These are phyloP conservation scores for Mortierella sp. DNA, from an alignment of 371 early-diverging fungal genomes.

Conservation along the genomic window DNA sequence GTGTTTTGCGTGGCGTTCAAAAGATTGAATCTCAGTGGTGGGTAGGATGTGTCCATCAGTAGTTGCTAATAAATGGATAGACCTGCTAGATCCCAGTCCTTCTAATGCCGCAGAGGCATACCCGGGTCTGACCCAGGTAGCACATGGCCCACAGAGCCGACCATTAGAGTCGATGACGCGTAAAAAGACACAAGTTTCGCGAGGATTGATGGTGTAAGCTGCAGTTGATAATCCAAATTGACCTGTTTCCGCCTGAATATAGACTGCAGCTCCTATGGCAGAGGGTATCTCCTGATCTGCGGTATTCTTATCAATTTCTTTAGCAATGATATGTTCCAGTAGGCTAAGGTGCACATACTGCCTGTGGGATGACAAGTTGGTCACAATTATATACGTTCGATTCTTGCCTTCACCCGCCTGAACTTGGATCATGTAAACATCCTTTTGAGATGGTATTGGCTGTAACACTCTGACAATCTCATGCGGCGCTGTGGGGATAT, in stretches of 20 bases:
- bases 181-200: slow-evolving; percentile 39
- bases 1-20: background rate
- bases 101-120: background rate
- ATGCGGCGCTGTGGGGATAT: slow-evolving; percentile 59
- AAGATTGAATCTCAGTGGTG: slow-evolving; percentile 27
- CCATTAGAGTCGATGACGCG: slow-evolving; percentile 35
- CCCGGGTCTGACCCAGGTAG: background rate
- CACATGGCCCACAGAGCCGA: slow-evolving; percentile 12
- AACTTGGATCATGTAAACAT: slow-evolving; percentile 62
- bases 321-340: slow-evolving; percentile 32
- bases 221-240: slow-evolving; percentile 43
- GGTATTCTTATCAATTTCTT: background rate
- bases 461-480: slow-evolving; percentile 60
- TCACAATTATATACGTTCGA: slow-evolving; percentile 58
- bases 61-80: slow-evolving; percentile 27
- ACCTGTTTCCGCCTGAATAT: slow-evolving; percentile 27
- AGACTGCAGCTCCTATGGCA: slow-evolving; percentile 6
- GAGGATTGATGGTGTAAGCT: slow-evolving; percentile 24
- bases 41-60: slow-evolving; percentile 34
- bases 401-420: slow-evolving; percentile 24
- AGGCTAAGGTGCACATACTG: slow-evolving; percentile 58
- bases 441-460: slow-evolving; percentile 58
- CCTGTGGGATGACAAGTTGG: slow-evolving; percentile 62
- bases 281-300: background rate
- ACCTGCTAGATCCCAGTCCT: background rate